Conservation (phyloP, 2,329 filamentous ascomycete genomes). For the Passalora sequoiae region DNA sequence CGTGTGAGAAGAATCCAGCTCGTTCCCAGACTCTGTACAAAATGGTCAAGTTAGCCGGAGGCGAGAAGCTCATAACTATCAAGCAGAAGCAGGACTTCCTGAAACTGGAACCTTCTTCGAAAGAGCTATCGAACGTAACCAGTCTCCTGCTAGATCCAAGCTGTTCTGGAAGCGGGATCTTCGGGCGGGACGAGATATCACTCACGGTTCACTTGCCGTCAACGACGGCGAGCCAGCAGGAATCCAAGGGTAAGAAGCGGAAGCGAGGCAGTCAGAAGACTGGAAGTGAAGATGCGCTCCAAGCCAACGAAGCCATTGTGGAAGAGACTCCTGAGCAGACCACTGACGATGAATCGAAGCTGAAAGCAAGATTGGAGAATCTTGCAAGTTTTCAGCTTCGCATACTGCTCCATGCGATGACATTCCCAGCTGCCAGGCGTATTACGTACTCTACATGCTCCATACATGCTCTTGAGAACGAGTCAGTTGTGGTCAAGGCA, state of each 20-base stretch:
- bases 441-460: constrained; percentile 96
- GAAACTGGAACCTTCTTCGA: constrained; percentile 60
- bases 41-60: constrained; percentile 77
- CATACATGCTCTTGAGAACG: constrained; percentile 80
- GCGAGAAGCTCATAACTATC: constrained; percentile 60
- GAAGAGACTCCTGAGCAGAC: constrained; percentile 30
- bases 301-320: constrained; percentile 8
- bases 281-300: constrained; percentile 5
- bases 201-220: constrained; percentile 59
- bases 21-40: constrained; percentile 72
- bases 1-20: constrained; percentile 69
- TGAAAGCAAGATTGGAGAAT: constrained; percentile 61
- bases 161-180: constrained; percentile 92
- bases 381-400: constrained; percentile 77
- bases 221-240: constrained; percentile 15
- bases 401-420: constrained; percentile 77
- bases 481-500: constrained; percentile 70
- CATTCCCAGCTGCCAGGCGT: constrained; percentile 66
- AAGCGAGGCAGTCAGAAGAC: constrained; percentile 23
- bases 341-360: constrained; percentile 47
- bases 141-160: constrained; percentile 85
- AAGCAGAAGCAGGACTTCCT: constrained; percentile 77
- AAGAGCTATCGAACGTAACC: constrained; percentile 64
- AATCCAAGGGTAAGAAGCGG: constrained; percentile 28
- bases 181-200: constrained; percentile 73